Base-by-base conservation (phyloP, 2,329 filamentous ascomycete genomes). In the Pseudogymnoascus sp. region DNA sequence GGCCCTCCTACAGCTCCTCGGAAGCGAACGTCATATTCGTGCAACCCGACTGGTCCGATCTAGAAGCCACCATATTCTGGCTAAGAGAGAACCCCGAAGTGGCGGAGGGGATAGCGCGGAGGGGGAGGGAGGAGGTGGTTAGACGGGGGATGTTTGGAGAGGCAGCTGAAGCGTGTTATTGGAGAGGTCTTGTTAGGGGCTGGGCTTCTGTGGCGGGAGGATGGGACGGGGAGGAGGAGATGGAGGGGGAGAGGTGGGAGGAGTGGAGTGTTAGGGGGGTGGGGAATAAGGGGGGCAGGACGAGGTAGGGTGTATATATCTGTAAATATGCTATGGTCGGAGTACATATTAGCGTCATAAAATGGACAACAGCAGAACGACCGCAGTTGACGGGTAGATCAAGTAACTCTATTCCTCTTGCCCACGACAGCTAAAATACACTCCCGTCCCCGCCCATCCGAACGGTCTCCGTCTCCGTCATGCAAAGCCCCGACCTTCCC, bases 81-180 rank as follows among this genome's bases (percentile, higher is more conserved):
- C 65, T 82, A 25, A 76, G 80, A 62, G 66, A 66, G 1, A 73
- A 80, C 64, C 77, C 76, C 0, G 66, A 69, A 1, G 68, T 78
- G 3, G 79, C 79, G 1, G 74, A 75, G 65, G 76, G 75, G 0
- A 81, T 83, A 58, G 80, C 80, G 13, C 64, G 70, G 52, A 70
- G 79, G 35, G 80, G 82, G 72, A 74, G 79, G 60, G 74, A 72
- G 12, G 60, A 76, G 58, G 79, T 78, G 67, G 72, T 73, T 1
- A 74, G 70, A 10, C 73, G 71, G 0, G 80, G 79, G 0, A 79
- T 80, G 66, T 70, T 80, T 52, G 79, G 77, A 63, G 74, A 75
- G 12, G 79, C 79, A n/a, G 79, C 80, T 0, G 80, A 82, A 69
- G 72, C 69, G 62, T 83, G 80, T 65, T 83, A 82, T 71, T 83